Base-by-base conservation (phyloP, 2,329 filamentous ascomycete genomes). In the Paecilomyces variotii region DNA sequence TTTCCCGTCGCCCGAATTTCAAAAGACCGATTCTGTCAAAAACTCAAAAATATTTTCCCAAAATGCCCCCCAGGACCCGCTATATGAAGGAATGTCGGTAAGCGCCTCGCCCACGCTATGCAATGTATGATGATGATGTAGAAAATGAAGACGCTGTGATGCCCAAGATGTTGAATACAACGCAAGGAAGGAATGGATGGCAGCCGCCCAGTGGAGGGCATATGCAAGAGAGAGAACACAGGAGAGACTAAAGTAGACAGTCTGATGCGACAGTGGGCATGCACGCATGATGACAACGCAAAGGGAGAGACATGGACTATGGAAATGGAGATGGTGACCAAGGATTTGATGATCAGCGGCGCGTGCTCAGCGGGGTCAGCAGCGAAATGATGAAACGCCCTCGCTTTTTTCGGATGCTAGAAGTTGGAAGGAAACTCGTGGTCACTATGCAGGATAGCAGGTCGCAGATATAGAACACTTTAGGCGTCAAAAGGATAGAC, bases 391-490 rank as follows among this genome's bases (percentile, higher is more conserved):
- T 32, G 53, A 58, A 39, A 64, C 63, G 61, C 62, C 63, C 61
- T 64, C 62, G 61, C 63, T 64, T 60, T 53, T 19, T 62, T 61
- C 60, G 55, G 32, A 60, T 32, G 50, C 51, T 60, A 60, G 10
- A 56, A 70, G 70, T 68, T 69, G 61, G 62, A 67, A 67, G 62
- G 60, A 69, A 66, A 70, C 59, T 66, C 62, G 62, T 67, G 61
- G 57, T 27, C 54, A 55, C 56, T 54, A 61, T 60, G 59, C 24
- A 51, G 56, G 57, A 58, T 52, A 59, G 59, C 60, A 60, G 60
- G 26, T 54, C 55, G 55, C 24, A 35, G 60, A 32, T 56, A 55
- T 53, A 35, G 56, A n/a, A 52, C 30, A 56, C 27, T 14, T 26
- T 9, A 28, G 45, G 25, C 55, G 51, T 54, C 52, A 45, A 32